Percentiles rank a stretch among this genome's conserved stretches.
phyloP scores from a whole-genome alignment of 2,329 filamentous ascomycete genomes.

The Tolypocladium inflatum region DNA sequence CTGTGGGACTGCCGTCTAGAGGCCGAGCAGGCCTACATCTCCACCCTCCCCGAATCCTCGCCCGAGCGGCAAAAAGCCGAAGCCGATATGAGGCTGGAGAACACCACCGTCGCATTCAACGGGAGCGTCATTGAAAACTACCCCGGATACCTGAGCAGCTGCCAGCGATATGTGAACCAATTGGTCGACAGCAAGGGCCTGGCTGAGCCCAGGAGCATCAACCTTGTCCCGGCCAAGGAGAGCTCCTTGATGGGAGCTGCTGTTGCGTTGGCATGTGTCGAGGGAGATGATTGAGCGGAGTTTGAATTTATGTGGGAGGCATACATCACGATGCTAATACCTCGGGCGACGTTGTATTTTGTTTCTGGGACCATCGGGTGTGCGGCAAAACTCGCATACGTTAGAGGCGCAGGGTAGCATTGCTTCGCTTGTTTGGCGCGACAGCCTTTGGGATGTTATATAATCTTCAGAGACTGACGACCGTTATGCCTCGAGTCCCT shows the following conservation, averaged over 20 bases:
- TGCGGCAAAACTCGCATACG: constrained; percentile 7
- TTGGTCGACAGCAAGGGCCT: constrained; percentile 33
- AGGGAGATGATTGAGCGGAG: constrained; percentile 6
- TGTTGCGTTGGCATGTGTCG: constrained; percentile 49
- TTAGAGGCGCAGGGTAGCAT: constrained; percentile 11
- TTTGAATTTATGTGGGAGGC: neutral
- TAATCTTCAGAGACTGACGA: neutral
- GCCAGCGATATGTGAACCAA: constrained; percentile 54
- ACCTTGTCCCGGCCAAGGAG: constrained; percentile 60
- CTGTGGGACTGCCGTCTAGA: constrained; percentile 48
- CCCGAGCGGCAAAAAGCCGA: constrained; percentile 35
- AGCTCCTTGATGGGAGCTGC: constrained; percentile 69
- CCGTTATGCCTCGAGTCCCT: neutral
- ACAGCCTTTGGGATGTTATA: neutral
- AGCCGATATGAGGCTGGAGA: constrained; percentile 34
- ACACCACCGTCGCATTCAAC: constrained; percentile 64
- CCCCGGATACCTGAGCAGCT: constrained; percentile 52
- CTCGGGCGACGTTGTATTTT: neutral
- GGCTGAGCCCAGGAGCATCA: constrained; percentile 35
- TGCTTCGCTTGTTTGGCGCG: neutral
- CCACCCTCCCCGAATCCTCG: constrained; percentile 19
- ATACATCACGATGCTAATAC: neutral
- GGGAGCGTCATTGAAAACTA: constrained; percentile 75
- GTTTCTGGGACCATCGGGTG: constrained; percentile 2
- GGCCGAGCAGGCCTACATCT: constrained; percentile 27